Evolutionary conservation across 371 early-diverging fungal genomes (phyloP).

Genomic region (Coelomomyces lativittatus): DNA sequence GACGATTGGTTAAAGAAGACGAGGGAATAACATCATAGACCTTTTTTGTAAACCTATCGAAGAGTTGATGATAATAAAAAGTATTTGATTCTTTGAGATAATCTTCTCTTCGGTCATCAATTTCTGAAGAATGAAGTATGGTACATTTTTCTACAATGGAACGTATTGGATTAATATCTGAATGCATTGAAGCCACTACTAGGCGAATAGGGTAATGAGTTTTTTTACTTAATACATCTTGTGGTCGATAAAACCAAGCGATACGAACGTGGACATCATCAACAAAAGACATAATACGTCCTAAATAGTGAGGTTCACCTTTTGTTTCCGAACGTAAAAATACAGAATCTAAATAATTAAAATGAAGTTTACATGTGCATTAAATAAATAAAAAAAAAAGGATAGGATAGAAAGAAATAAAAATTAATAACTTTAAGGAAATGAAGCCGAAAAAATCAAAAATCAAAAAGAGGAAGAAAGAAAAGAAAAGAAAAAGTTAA

Average conservation of each 20-base stretch:
- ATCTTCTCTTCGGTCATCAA: slow-evolving; percentile 35
- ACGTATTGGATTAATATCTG: slow-evolving; percentile 61
- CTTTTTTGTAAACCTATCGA: slow-evolving; percentile 69
- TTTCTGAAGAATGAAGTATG: slow-evolving; percentile 49
- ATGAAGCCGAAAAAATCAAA: too few species aligned
- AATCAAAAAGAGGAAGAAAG: too few species aligned
- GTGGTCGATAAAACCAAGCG: slow-evolving; percentile 67
- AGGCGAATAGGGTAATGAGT: slow-evolving; percentile 50
- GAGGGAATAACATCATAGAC: slow-evolving; percentile 69
- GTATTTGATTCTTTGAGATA: slow-evolving; percentile 41
- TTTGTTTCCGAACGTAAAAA: slow-evolving; percentile 53
- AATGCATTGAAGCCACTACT: slow-evolving; percentile 71
- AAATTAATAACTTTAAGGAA: too few species aligned
- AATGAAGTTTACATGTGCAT: too few species aligned
- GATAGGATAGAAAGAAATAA: too few species aligned
- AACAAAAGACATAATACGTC: slow-evolving; percentile 60
- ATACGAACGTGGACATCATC: slow-evolving; percentile 30
- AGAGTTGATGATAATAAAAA: slow-evolving; percentile 67
- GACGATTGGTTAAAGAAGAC: slow-evolving; percentile 56
- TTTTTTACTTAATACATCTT: slow-evolving; percentile 49
- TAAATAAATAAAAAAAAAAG: too few species aligned
- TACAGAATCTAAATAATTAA: slow-evolving; percentile 49
- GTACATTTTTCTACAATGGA: slow-evolving; percentile 61
- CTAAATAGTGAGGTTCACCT: slow-evolving; percentile 61
- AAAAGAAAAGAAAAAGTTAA: too few species aligned